Evolutionary conservation across 2,329 filamentous ascomycete genomes (phyloP), one percentile per base, ranked within the genome.

Genomic region (Aureobasidium pullulans): DNA sequence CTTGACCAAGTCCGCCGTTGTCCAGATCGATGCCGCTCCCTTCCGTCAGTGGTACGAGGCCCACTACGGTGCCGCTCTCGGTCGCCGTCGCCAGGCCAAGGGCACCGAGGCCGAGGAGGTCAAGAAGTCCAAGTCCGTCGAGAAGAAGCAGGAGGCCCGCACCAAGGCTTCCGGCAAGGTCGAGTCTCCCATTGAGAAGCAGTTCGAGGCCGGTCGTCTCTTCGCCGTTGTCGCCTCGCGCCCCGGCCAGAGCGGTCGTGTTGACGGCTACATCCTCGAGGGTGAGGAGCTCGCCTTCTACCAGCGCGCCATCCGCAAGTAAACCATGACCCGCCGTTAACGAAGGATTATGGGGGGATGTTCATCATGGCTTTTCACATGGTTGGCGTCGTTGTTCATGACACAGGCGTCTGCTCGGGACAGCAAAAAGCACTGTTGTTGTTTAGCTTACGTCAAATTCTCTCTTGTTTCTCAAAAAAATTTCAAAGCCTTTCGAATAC

Each of bases 1-100:
- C 83, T 86, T 99, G 78, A 99, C 94, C 85, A 95, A 92, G 83
- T 90, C 90, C 76, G 94, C 94, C 81, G 90, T 99, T 75, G 90
- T 99, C 78, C 94, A 99, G 85, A 83, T 99, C 81, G 94, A 99
- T 80, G 94, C 95, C 72, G 90, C 94, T 66, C 94, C 94, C 70
- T 99, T 99, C 90, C 86, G 94, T 78, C 93, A 97, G 83, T 99
- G 94, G 94, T 99, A 96, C 82, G 94, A 99, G 87, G 90, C 94
- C 70, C 94, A 99, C 88, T 99, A 99, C 85, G 94, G 94, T 76
- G 84, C 90, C 79, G 72, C 83, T 72, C 76, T 99, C 66, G 94
- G 94, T 77, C 89, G 92, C 73, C 90, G 92, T 81, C 91, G 96
- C 84, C 84, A 87, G 78, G 92, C 95, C 80, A 81, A 81, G 75